These are phyloP conservation scores for Macrolepiota fuliginosa DNA, from an alignment of 768 basidiomycete species.

Conservation along the genomic window DNA sequence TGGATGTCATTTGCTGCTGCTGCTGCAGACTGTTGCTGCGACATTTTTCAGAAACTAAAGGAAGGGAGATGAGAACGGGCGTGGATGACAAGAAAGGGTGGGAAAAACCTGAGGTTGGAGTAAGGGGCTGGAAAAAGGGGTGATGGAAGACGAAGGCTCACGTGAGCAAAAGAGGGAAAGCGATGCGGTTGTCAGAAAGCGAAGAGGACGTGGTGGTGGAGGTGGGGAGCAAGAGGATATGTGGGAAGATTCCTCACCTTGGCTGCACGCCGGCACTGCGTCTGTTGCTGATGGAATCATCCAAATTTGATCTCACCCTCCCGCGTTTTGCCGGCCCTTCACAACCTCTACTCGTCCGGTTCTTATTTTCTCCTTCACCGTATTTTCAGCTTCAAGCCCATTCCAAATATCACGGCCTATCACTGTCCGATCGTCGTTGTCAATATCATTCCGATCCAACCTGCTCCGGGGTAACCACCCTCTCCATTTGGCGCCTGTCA, in stretches of 20 bases:
- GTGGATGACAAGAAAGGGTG: slow-evolving; percentile 17
- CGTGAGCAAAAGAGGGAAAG: slow-evolving; percentile 9
- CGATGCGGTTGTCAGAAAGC: neutral
- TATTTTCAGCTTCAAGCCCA: neutral
- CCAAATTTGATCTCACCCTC: slow-evolving; percentile 8
- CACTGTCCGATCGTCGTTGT: neutral
- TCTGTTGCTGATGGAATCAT: slow-evolving; percentile 20
- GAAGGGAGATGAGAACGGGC: slow-evolving; percentile 16
- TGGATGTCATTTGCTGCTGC: slow-evolving; percentile 58
- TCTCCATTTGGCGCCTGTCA: neutral
- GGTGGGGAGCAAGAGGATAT: slow-evolving; percentile 18
- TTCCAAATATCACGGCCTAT: neutral
- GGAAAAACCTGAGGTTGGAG: slow-evolving; percentile 10
- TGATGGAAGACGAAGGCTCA: slow-evolving; percentile 20
- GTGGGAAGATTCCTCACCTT: slow-evolving; percentile 17
- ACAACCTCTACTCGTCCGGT: slow-evolving; percentile 3
- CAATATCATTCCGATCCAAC: neutral
- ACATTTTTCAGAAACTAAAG: slow-evolving; percentile 13
- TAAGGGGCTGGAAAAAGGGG: slow-evolving; percentile 23
- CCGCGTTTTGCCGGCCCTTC: slow-evolving; percentile 19
- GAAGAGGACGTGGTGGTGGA: slow-evolving; percentile 9
- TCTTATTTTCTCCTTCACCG: neutral
- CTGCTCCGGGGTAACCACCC: neutral
- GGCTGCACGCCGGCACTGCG: neutral
- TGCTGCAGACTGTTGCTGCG: slow-evolving; percentile 8